Percentiles rank a stretch among this genome's conserved stretches.
phyloP scores from a whole-genome alignment of 768 basidiomycete species.

The Serendipita indica region DNA sequence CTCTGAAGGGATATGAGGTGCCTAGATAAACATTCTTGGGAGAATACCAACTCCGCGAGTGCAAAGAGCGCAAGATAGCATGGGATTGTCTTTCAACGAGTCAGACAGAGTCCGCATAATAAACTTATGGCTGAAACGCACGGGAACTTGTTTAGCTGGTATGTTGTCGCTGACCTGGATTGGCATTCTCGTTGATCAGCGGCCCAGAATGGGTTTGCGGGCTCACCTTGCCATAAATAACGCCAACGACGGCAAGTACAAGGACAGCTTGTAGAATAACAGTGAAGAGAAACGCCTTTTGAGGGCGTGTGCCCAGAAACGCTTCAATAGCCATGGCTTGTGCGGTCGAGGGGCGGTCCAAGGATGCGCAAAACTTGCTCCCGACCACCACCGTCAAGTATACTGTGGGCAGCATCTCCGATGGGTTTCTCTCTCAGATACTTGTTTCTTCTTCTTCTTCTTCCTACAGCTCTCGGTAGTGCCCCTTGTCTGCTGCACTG shows the following conservation, averaged over 20 bases:
- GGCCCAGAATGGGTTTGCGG: not conserved
- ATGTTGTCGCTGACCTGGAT: not conserved
- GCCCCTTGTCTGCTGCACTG: not conserved
- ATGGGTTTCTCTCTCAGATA: no score
- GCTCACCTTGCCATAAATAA: conserved; percentile 44
- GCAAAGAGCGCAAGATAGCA: conserved; percentile 77
- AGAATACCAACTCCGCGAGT: conserved; percentile 58
- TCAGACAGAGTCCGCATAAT: no score
- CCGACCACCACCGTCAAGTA: no score
- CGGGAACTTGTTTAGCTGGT: not conserved
- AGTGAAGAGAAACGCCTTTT: conserved; percentile 53
- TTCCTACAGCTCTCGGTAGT: not conserved
- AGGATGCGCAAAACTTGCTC: not conserved
- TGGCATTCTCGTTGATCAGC: not conserved
- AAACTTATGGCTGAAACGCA: conserved; percentile 27
- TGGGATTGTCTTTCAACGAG: conserved; percentile 67
- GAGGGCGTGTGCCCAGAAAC: conserved; percentile 56
- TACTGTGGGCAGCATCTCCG: no score
- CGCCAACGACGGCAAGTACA: conserved; percentile 59
- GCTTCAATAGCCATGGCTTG: conserved; percentile 50
- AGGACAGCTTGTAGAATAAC: conserved; percentile 65
- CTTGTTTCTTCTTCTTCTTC: not conserved
- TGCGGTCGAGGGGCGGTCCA: not conserved
- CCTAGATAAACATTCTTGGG: no score
- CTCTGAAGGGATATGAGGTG: no score